Evolutionary conservation across 148 eudicot genomes (phyloP).

Genomic region (Vaccinium vitisidaea): DNA sequence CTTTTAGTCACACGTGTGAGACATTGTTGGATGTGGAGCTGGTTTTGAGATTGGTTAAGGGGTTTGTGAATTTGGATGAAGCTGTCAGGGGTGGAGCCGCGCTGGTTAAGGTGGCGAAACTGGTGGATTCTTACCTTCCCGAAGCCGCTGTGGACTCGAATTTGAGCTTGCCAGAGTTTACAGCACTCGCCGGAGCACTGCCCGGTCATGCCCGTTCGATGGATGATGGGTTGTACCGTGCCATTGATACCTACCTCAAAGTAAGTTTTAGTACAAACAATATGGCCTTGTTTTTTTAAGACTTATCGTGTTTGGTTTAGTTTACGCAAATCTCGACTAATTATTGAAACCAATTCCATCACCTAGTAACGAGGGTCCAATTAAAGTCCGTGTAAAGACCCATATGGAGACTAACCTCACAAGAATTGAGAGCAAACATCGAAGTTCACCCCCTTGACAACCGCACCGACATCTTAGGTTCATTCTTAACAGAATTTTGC

Average conservation of each 20-base stretch:
- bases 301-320: no score
- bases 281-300: no score
- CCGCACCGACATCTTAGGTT: no score
- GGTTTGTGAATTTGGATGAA: conserved; percentile 54
- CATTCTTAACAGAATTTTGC: no score
- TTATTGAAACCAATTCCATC: no score
- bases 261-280: conserved; percentile 32
- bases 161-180: conserved; percentile 48
- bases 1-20: conserved; percentile 63
- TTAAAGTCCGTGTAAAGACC: no score
- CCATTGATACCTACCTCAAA: conserved; percentile 82
- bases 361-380: no score
- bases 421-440: no score
- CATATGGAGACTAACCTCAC: no score
- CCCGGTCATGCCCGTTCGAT: conserved; percentile 65
- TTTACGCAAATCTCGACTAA: no score
- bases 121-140: conserved; percentile 69
- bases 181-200: conserved; percentile 63
- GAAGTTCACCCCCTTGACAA: no score
- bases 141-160: conserved; percentile 69
- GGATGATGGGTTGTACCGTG: conserved; percentile 78
- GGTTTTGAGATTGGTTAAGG: conserved; percentile 51
- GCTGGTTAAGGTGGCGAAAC: conserved; percentile 64
- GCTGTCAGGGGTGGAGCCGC: conserved; percentile 44
- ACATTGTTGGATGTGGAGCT: conserved; percentile 74